These are phyloP conservation scores for Lotus japonicus DNA, from an alignment of 306 rosid species.

Conservation along the genomic window DNA sequence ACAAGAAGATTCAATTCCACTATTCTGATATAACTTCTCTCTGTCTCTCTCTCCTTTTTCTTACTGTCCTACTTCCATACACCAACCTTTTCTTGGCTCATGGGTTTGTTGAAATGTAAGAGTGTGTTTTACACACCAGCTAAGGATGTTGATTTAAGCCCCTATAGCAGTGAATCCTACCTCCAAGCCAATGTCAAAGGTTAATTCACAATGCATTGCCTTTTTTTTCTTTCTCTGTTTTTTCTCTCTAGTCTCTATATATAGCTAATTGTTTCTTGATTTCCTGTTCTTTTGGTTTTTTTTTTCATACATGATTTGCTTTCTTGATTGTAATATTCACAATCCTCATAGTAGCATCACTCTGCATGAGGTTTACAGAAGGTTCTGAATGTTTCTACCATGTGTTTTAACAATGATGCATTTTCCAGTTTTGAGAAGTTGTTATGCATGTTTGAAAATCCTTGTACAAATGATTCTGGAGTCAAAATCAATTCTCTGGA, in stretches of 20 bases:
- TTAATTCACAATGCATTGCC: slow-evolving; percentile 1
- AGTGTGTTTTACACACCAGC: slow-evolving; percentile 46
- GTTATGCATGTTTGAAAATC: too few species aligned
- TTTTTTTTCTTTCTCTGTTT: neutral
- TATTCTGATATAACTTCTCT: neutral
- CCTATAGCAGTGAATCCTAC: slow-evolving; percentile 58
- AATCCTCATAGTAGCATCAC: too few species aligned
- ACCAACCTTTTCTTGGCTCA: neutral
- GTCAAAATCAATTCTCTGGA: too few species aligned
- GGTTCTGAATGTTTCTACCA: neutral
- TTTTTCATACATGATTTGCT: too few species aligned
- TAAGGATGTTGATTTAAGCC: slow-evolving; percentile 52
- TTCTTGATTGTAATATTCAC: too few species aligned
- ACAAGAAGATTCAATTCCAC: neutral
- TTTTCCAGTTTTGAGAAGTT: neutral
- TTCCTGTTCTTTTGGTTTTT: neutral
- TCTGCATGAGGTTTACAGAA: neutral
- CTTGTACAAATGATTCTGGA: too few species aligned
- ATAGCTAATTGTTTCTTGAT: neutral
- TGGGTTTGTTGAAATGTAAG: slow-evolving; percentile 43
- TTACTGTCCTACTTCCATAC: neutral
- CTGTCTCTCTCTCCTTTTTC: neutral
- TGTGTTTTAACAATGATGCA: neutral
- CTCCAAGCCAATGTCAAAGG: slow-evolving; percentile 87
- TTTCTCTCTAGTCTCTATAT: neutral